phyloP scores from a whole-genome alignment of 345 rosid species.

The Lepidium sativum region DNA sequence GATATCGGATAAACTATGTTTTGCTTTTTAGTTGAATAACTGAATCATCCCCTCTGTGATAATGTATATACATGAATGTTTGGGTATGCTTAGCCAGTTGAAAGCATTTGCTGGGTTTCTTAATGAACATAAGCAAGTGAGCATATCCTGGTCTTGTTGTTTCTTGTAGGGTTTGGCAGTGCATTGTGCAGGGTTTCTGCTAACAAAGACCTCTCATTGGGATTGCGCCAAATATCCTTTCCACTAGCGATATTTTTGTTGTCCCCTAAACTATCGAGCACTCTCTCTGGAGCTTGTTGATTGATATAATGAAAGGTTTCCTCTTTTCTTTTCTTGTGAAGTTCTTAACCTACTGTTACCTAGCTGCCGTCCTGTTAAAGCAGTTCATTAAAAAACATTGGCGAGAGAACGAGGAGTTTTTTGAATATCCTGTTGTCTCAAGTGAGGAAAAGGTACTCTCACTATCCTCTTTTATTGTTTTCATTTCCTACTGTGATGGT shows the following conservation, averaged over 20 bases:
- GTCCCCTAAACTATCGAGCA: not conserved
- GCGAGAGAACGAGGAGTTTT: slow-evolving; percentile 77
- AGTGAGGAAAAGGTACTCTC: slow-evolving; percentile 61
- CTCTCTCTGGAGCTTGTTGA: not conserved
- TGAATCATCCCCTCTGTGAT: not conserved
- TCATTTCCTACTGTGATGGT: not conserved
- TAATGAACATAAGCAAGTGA: not conserved
- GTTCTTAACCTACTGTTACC: slow-evolving; percentile 55
- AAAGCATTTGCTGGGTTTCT: not conserved
- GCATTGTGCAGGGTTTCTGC: slow-evolving; percentile 77
- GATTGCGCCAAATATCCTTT: slow-evolving; percentile 95
- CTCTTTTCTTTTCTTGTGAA: not conserved
- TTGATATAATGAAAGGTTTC: not conserved
- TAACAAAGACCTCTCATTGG: slow-evolving; percentile 58
- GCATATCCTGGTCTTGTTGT: not conserved
- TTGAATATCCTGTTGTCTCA: slow-evolving; percentile 68
- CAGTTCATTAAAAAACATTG: slow-evolving; percentile 86
- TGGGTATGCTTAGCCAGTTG: not conserved
- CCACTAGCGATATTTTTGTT: not conserved
- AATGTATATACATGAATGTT: not conserved
- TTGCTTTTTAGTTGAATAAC: not conserved
- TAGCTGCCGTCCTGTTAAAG: slow-evolving; percentile 90
- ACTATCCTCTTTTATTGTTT: not conserved
- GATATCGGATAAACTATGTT: not conserved
- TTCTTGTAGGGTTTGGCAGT: slow-evolving; percentile 63